Evolutionary conservation across 768 basidiomycete genomes (phyloP), one percentile per base, ranked within the genome.

Genomic region (Suillus hirtellus): DNA sequence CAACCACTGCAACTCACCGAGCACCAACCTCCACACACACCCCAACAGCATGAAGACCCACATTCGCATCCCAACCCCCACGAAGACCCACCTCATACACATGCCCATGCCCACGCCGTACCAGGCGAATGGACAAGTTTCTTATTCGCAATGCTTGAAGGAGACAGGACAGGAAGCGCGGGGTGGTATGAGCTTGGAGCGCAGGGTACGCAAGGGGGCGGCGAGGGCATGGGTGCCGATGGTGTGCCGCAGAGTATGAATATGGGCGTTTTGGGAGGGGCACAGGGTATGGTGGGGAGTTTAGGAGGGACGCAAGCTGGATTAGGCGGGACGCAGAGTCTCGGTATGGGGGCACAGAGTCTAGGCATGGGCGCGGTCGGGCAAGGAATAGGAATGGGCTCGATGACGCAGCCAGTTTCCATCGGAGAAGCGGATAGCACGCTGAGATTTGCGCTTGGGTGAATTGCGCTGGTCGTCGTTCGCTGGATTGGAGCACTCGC

Each of bases 51-150:
- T 6, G 34, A 53, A 35, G 34, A 35, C 1, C 11, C 34, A 11
- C 52, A 53, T 34, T 31, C 35, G n/a, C 52, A 55, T 3, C 37
- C 37, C 6, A 24, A 58, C 10, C 11, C 61, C 7, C 64, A 64
- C 24, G 46, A 69, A 43, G n/a, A 37, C 17, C 55, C 21, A 24
- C 15, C 37, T 24, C 21, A 56, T 11, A 21, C 55, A 56, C 38
- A 52, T 9, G 4, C 50, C 9, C 52, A 53, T 11, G 12, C 52
- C 2, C 52, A 53, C 15, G 1, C 52, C 7, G 52, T 53, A 53
- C 52, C 52, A 35, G 73, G 73, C 14, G 73, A 75, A 47, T 75
- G 73, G 73, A 75, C 73, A 0, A 75, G 75, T 5, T 76, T 75
- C 53, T 61, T 75, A 31, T 73, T 75, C 47, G 74, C 73, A 15